Conservation (phyloP, 2,329 filamentous ascomycete species). For the Golovinomyces cichoracearum region DNA sequence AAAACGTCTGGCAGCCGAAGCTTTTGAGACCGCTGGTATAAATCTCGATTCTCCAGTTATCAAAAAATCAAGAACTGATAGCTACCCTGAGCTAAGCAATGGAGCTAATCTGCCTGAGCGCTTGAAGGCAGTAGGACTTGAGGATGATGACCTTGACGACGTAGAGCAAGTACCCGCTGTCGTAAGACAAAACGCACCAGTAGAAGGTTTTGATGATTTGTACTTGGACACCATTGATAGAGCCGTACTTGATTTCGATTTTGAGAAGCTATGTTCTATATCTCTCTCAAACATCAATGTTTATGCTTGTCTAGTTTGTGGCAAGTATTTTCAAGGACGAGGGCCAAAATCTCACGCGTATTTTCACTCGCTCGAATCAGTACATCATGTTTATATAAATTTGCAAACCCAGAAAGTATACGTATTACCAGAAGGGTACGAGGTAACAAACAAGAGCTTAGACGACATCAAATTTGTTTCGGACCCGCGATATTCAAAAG, state of each 20-base stretch:
- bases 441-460: constrained; percentile 77
- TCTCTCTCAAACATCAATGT: constrained; percentile 96
- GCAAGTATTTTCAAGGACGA: constrained; percentile 89
- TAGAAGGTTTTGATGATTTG: constrained; percentile 75
- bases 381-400: constrained; percentile 95
- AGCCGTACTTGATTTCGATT: constrained; percentile 84
- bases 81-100: constrained; percentile 10
- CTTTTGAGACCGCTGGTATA: constrained; percentile 27
- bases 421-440: constrained; percentile 85
- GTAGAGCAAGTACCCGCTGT: constrained; percentile 15
- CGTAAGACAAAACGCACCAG: constrained; percentile 47
- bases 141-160: constrained; percentile 9
- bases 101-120: constrained; percentile 13
- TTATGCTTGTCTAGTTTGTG: constrained; percentile 89
- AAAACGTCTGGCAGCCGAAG: constrained; percentile 34
- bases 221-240: constrained; percentile 96
- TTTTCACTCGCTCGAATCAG: constrained; percentile 84
- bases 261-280: constrained; percentile 92
- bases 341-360: constrained; percentile 90
- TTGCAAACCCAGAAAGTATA: constrained; percentile 82
- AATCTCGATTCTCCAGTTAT: constrained; percentile 30
- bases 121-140: constrained; percentile 7
- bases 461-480: constrained; percentile 98
- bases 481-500: constrained; percentile 59
- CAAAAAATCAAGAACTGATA: constrained; percentile 27